Evolutionary conservation across 2,329 filamentous ascomycete genomes (phyloP).

Genomic region (Verticillium tricorpus): DNA sequence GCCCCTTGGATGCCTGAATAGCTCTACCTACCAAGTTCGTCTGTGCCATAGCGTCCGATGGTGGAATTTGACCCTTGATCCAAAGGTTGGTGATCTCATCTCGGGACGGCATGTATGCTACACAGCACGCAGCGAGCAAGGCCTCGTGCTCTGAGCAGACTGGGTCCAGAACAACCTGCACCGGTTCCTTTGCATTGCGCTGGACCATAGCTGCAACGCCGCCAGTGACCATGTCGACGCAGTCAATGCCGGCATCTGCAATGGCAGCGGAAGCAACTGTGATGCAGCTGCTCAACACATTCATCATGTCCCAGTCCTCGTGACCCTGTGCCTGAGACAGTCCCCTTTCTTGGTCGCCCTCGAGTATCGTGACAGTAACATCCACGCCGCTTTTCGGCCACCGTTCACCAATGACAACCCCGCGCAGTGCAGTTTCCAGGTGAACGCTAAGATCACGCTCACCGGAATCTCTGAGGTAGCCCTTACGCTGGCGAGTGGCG

Average conservation of each 20-base stretch:
- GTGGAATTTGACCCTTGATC: constrained; percentile 69
- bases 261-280: constrained; percentile 91
- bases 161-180: constrained; percentile 67
- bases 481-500: constrained; percentile 74
- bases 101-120: constrained; percentile 79
- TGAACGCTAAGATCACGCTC: constrained; percentile 90
- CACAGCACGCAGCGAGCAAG: constrained; percentile 78
- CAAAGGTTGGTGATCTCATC: constrained; percentile 94
- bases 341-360: constrained; percentile 79
- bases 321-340: constrained; percentile 43
- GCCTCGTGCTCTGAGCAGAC: constrained; percentile 74
- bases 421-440: constrained; percentile 83
- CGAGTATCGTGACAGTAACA: constrained; percentile 85
- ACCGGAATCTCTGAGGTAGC: constrained; percentile 78
- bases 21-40: constrained; percentile 32
- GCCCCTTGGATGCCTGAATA: constrained; percentile 35
- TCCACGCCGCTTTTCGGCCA: constrained; percentile 99
- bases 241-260: constrained; percentile 92
- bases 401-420: constrained; percentile 84
- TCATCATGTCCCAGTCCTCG: constrained; percentile 84
- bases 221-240: constrained; percentile 82
- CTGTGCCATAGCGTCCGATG: constrained; percentile 28
- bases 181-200: constrained; percentile 23
- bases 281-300: constrained; percentile 84
- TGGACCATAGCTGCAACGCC: constrained; percentile 79